Percentiles rank a stretch among this genome's conserved stretches.
phyloP scores from a whole-genome alignment of 352 stramenopile genomes.

The Globisporangium ultimum region DNA sequence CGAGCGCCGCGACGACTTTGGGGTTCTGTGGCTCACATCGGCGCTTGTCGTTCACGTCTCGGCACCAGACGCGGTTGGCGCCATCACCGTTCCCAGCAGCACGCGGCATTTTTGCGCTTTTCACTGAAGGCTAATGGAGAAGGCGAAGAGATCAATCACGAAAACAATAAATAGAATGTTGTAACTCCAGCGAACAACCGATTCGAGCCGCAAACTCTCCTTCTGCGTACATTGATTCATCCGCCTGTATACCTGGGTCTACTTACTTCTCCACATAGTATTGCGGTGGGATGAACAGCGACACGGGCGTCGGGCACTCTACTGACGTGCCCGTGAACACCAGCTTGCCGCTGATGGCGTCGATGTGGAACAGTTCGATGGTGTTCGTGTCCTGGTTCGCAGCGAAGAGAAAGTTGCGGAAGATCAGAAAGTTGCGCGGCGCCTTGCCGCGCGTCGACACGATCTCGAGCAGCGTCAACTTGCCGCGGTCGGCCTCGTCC shows the following conservation, averaged over 20 bases:
- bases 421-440: constrained; percentile 36
- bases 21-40: constrained; percentile 12
- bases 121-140: too few species aligned
- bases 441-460: constrained; percentile 25
- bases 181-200: too few species aligned
- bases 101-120: constrained; percentile 3
- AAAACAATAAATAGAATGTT: too few species aligned
- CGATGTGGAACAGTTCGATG: constrained; percentile 42
- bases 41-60: constrained; percentile 39
- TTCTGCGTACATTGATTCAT: neutral
- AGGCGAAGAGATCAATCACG: too few species aligned
- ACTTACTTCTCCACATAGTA: neutral
- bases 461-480: constrained; percentile 24
- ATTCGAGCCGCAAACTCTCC: neutral
- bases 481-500: constrained; percentile 3
- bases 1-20: constrained; percentile 18
- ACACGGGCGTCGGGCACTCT: constrained; percentile 36
- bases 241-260: too few species aligned
- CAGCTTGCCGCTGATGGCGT: constrained; percentile 27
- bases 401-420: constrained; percentile 25
- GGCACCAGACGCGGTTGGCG: constrained; percentile 36
- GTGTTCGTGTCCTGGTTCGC: constrained; percentile 51
- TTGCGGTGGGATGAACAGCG: constrained; percentile 21
- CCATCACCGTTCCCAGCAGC: neutral
- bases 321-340: constrained; percentile 27